Evolutionary conservation across 2,329 filamentous ascomycete species (phyloP).

Genomic region (Aspergillus pseudoviridinutans): DNA sequence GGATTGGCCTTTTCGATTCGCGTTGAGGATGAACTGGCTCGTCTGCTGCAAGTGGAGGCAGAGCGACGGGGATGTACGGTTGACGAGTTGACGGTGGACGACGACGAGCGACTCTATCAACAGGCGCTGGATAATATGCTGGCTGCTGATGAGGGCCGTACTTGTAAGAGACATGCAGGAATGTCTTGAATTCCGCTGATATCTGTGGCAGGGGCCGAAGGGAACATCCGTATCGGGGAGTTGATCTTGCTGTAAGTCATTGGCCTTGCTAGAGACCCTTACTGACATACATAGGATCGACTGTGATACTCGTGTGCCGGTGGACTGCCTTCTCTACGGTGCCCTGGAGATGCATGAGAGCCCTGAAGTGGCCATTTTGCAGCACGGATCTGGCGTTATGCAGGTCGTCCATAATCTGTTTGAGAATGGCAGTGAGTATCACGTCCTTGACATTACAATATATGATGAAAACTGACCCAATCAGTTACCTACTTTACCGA

Average conservation of each 20-base stretch:
- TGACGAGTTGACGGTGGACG: slow-evolving; percentile 17
- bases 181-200: slow-evolving; percentile 30
- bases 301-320: slow-evolving; percentile 65
- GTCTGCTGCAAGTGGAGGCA: slow-evolving; percentile 27
- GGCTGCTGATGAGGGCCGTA: slow-evolving; percentile 41
- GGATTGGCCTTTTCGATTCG: slow-evolving; percentile 59
- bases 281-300: slow-evolving; percentile 45
- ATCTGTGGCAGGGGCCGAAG: slow-evolving; percentile 61
- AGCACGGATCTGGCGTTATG: slow-evolving; percentile 73
- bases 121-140: slow-evolving; percentile 41
- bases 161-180: slow-evolving; percentile 3
- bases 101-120: slow-evolving; percentile 42
- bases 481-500: slow-evolving; percentile 70
- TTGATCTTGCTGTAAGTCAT: slow-evolving; percentile 56
- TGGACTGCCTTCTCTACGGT: slow-evolving; percentile 65
- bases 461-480: background rate
- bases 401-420: slow-evolving; percentile 69
- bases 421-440: slow-evolving; percentile 56
- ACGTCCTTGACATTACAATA: background rate
- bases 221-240: slow-evolving; percentile 80
- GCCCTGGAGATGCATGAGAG: slow-evolving; percentile 67
- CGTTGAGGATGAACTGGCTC: slow-evolving; percentile 57
- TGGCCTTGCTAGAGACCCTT: background rate
- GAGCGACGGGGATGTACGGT: slow-evolving; percentile 5
- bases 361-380: slow-evolving; percentile 67